Evolutionary conservation across 345 rosid genomes (phyloP).

Genomic region (Syzygium jambos): DNA sequence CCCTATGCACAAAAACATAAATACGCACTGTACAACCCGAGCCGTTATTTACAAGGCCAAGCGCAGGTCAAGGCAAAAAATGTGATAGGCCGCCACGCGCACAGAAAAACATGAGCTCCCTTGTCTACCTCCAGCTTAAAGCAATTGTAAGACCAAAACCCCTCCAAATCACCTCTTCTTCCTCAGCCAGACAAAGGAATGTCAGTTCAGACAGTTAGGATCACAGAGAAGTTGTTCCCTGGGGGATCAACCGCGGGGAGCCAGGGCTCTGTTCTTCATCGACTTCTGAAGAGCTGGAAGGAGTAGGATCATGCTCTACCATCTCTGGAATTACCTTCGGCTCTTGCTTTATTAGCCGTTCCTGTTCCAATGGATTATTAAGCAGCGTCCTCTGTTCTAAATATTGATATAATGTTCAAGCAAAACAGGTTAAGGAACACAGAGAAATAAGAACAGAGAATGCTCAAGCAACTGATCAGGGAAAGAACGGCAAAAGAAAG

Average conservation of each 20-base stretch:
- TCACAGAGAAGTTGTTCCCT: neutral
- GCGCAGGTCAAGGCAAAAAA: neutral
- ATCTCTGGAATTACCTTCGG: constrained; percentile 35
- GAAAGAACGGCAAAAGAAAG: neutral
- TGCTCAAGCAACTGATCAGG: neutral
- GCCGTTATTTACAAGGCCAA: neutral
- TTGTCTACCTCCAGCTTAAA: neutral
- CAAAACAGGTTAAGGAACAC: constrained; percentile 17
- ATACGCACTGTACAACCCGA: neutral
- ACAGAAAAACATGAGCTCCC: neutral
- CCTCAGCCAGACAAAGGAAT: neutral
- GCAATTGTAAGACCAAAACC: neutral
- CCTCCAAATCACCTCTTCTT: neutral
- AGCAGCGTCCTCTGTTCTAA: constrained; percentile 26
- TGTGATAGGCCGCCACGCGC: neutral
- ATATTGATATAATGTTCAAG: constrained; percentile 19
- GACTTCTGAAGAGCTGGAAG: neutral
- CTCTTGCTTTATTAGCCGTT: constrained; percentile 27
- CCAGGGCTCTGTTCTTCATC: neutral
- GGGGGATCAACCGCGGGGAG: neutral
- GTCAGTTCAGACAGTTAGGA: neutral
- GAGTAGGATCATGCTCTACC: neutral
- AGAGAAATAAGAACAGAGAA: neutral
- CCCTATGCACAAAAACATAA: neutral
- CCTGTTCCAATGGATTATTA: constrained; percentile 28